Conservation (phyloP, 129 eudicot genomes). For the Cynara cardunculus region DNA sequence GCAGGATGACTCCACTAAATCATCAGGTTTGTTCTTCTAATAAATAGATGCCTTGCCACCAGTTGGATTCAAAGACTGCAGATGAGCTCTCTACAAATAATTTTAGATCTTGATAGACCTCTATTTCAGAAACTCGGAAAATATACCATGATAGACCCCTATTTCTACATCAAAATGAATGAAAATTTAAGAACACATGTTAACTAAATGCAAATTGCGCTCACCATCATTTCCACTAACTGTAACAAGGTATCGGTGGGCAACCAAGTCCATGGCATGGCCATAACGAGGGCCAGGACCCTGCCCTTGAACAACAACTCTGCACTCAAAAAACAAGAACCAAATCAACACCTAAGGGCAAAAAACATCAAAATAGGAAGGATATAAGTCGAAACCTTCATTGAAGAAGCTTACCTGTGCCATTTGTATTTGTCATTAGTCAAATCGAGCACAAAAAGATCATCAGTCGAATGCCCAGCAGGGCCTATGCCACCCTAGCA, state of each 20-base stretch:
- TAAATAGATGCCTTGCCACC: background rate
- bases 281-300: slow-evolving; percentile 98
- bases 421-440: slow-evolving; percentile 89
- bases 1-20: background rate
- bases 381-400: background rate
- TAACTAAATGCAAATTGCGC: slow-evolving; percentile 18
- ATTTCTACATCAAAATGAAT: background rate
- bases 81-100: background rate
- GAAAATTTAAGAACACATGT: background rate
- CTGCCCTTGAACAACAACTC: slow-evolving; percentile 95
- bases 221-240: slow-evolving; percentile 95
- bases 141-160: background rate
- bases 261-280: slow-evolving; percentile 91
- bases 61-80: background rate
- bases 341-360: background rate
- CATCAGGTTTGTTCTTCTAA: background rate
- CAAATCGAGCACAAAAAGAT: slow-evolving; percentile 87
- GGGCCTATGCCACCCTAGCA: slow-evolving; percentile 98
- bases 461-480: slow-evolving; percentile 96
- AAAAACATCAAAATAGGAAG: background rate
- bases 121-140: background rate
- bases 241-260: slow-evolving; percentile 87
- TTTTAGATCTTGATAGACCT: background rate
- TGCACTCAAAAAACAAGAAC: slow-evolving; percentile 27
- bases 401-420: slow-evolving; percentile 61